phyloP scores from a whole-genome alignment of 306 rosid species.

The Nissolia schottii region DNA sequence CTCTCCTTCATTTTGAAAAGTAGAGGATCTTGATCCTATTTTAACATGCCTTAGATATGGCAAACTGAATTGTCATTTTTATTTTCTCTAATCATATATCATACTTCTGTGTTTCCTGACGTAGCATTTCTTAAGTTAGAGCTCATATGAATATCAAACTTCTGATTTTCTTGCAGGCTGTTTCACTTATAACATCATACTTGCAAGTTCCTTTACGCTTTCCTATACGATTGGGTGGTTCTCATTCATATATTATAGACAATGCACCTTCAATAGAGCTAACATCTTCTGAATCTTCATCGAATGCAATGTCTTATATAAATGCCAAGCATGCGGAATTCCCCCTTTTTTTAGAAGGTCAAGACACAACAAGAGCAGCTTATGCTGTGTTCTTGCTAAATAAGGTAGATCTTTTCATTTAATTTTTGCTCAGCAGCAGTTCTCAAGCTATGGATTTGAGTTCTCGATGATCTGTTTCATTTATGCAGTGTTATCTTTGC shows the following conservation, averaged over 20 bases:
- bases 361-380: too few relatives aligned
- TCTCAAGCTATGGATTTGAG: not conserved
- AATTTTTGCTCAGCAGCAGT: slow-evolving; percentile 9
- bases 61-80: slow-evolving; percentile 10
- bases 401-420: too few relatives aligned
- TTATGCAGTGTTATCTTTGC: too few relatives aligned
- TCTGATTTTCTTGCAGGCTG: slow-evolving; percentile 64
- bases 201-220: slow-evolving; percentile 86
- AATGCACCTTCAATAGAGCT: slow-evolving; percentile 75
- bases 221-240: slow-evolving; percentile 73
- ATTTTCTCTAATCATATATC: slow-evolving; percentile 11
- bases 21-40: too few relatives aligned
- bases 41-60: not conserved
- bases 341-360: too few relatives aligned
- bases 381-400: too few relatives aligned
- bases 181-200: slow-evolving; percentile 75
- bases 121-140: not conserved
- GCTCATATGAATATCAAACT: not conserved
- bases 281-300: slow-evolving; percentile 46
- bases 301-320: slow-evolving; percentile 32
- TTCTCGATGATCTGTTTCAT: not conserved
- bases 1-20: too few relatives aligned
- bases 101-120: slow-evolving; percentile 3
- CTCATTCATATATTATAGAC: too few relatives aligned
- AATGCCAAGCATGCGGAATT: too few relatives aligned